These are phyloP conservation scores for Musa schizocarpa DNA, from an alignment of 176 grass and related monocot species.

Conservation along the genomic window DNA sequence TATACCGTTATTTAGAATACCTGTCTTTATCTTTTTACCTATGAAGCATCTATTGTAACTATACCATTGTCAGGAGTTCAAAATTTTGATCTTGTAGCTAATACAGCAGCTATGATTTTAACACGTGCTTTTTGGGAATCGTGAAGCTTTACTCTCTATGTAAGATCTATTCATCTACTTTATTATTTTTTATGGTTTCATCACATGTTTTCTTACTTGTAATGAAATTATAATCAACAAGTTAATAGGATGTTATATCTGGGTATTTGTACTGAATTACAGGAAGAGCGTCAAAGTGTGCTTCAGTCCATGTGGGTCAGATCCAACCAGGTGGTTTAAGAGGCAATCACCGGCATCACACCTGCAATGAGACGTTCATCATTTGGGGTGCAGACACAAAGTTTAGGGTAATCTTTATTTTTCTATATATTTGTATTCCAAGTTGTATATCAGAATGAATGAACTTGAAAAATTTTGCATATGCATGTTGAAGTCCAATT, in stretches of 20 bases:
- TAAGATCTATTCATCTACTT: not conserved
- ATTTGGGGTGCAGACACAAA: slow-evolving; percentile 94
- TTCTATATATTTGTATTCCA: not conserved
- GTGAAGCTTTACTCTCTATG: not conserved
- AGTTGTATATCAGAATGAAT: not conserved
- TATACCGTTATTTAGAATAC: not conserved
- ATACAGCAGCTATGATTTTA: not conserved
- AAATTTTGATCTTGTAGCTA: not conserved
- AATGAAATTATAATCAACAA: not conserved
- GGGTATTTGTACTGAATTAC: not conserved
- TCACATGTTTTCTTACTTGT: not conserved
- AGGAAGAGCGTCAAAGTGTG: slow-evolving; percentile 70
- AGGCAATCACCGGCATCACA: slow-evolving; percentile 86
- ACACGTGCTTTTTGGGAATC: not conserved
- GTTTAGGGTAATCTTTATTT: slow-evolving; percentile 54
- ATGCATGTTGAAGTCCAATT: not conserved
- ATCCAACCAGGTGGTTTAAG: slow-evolving; percentile 79
- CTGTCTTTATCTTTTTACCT: not conserved
- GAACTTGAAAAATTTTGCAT: not conserved
- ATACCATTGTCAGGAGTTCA: not conserved
- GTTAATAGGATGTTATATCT: not conserved
- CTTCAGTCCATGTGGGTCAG: slow-evolving; percentile 59
- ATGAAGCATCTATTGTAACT: not conserved
- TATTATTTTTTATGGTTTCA: not conserved
- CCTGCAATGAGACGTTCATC: slow-evolving; percentile 85